These are phyloP conservation scores for Chimonanthus salicifolius DNA, from an alignment of 164 flowering plant genomes.

Conservation along the genomic window DNA sequence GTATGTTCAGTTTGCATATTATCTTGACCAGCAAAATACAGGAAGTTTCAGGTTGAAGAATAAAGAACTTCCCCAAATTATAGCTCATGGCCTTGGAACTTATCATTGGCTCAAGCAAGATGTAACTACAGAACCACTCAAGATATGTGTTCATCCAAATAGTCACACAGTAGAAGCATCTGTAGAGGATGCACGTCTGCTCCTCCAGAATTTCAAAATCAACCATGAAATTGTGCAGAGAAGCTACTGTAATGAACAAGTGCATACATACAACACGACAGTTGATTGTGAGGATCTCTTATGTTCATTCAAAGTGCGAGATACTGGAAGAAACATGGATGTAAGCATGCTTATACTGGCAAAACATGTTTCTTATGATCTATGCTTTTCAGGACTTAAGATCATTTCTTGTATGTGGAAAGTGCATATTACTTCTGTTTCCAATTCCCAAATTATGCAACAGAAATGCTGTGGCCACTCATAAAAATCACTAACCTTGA, in stretches of 20 bases:
- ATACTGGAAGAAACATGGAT: conserved; percentile 36
- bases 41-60: conserved; percentile 35
- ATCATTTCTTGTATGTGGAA: neutral
- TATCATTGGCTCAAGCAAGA: conserved; percentile 86
- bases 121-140: conserved; percentile 44
- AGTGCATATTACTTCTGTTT: neutral
- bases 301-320: conserved; percentile 49
- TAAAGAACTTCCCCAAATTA: conserved; percentile 23
- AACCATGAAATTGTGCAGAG: conserved; percentile 33
- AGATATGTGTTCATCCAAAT: conserved; percentile 29
- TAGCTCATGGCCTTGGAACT: conserved; percentile 97
- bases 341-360: conserved; percentile 36
- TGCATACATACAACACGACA: conserved; percentile 34
- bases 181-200: conserved; percentile 47
- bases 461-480: neutral
- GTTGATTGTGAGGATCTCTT: conserved; percentile 34
- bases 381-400: neutral
- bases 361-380: conserved; percentile 1
- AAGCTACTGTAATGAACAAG: conserved; percentile 29
- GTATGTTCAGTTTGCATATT: conserved; percentile 61
- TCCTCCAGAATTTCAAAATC: conserved; percentile 46
- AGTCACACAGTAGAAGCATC: conserved; percentile 63
- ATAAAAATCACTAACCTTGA: neutral
- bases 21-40: conserved; percentile 52
- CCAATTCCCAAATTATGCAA: neutral